Evolutionary conservation across 2,329 filamentous ascomycete species (phyloP), one percentile per base, ranked within the genome.

Genomic region (Aspergillus pseudotamarii): DNA sequence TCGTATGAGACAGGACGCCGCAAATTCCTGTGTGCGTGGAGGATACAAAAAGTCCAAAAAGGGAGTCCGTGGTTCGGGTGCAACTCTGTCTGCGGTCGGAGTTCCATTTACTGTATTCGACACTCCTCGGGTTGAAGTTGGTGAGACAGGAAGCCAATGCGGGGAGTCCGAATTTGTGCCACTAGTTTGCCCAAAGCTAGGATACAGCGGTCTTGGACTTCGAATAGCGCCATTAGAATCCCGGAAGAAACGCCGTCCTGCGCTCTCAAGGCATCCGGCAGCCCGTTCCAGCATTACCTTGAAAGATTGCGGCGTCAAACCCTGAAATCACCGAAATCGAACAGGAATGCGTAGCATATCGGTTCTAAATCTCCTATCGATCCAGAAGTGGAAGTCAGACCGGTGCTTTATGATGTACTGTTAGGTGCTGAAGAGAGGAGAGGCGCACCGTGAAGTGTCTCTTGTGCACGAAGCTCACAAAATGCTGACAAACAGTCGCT

Each of bases 231-330:
- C 71, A 64, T 78, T 76, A 59, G 78, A 69, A 65, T 79, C 76
- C 66, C 76, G 76, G 65, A 81, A 72, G 65, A 82, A 72, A 76
- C 78, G 77, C 74, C 80, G 77, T 70, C 81, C 80, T 71, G 80
- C 81, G 76, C 76, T 80, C 74, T 84, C 81, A 73, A 83, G 76
- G 72, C 79, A 82, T 77, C 80, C 77, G 64, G 79, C 76, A 69
- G 81, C 79, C 73, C 82, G 81, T 80, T 84, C 82, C 72, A 84
- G 81, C 82, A 84, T 84, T 74, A 78, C 81, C 78, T 75, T 67
- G 68, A 64, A 70, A 66, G 66, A 67, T 72, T 69, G 68, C 69
- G 69, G 68, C 60, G 63, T 69, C 64, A 64, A 71, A 68, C 70
- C 69, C 68, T 67, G 60, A 67, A 63, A 63, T 73, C 71, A 71